Base-by-base conservation (phyloP, 371 early-diverging fungal genomes). In the Catenaria anguillulae region DNA sequence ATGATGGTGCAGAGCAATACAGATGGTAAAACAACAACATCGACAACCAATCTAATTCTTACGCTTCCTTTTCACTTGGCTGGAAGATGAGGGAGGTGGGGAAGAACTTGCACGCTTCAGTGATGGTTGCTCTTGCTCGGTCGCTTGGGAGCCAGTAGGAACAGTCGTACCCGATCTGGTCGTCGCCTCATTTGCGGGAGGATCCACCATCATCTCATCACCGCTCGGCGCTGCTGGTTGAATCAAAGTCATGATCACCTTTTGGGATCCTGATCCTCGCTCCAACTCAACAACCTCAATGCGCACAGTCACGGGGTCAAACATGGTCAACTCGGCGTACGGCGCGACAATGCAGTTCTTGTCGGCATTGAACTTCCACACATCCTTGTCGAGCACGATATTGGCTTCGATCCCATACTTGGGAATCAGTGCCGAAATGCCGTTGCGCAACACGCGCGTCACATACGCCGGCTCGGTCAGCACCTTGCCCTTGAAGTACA, bases 371-470 rank as follows among this genome's bases (percentile, higher is more conserved):
- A 73, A 76, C 21, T 64, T 65, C 60, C 77, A 60, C 35, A 69
- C 63, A 0, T 63, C 61, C 21, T 68, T 65, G 2, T 64, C 68
- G 0, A 79, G 72, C 63, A 89, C 87, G 17, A 97, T 88, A 56
- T 93, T 78, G 33, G 92, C 85, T 71, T 97, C 97, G 60, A 97
- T 84, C 54, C 97, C 97, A 69, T 88, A 93, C 66, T 84, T 86
- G 43, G 94, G 98, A 29, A 93, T 85, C 48, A 95, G 76, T 4
- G 92, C 93, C 56, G 85, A 73, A 63, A 95, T 86, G 19, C 95
- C 97, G 72, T 96, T 97, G 72, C 92, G 87, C 62, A 93, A 71
- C 19, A 93, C 80, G 60, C 90, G 86, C 37, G 88, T 88, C 4
- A 98, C 87, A 70, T 87, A 92, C 5, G 87, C 98, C 58, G 88